A percentile compares a stretch with the other conserved stretches of the same genome.
Evolutionary conservation across 2,329 filamentous ascomycete species (phyloP).

Genomic region (Diaporthe sp.): DNA sequence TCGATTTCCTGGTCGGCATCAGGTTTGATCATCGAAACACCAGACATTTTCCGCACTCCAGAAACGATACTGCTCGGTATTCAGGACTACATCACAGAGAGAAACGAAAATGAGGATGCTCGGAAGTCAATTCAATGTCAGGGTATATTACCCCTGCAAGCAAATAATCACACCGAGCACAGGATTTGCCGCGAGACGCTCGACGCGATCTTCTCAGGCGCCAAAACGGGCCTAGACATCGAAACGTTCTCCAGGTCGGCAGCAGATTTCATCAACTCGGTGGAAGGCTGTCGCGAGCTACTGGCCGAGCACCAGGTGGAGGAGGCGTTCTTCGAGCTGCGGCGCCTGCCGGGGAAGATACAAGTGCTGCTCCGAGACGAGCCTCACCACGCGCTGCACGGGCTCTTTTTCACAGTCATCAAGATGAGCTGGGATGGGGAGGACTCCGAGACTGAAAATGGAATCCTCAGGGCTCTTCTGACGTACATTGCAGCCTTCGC

Average conservation of each 20-base stretch:
- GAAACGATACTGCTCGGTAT: background rate
- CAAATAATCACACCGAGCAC: background rate
- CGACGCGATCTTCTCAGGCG: background rate
- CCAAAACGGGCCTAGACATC: background rate
- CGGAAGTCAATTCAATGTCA: background rate
- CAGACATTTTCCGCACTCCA: background rate
- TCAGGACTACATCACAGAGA: constrained; percentile 1
- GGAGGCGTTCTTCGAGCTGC: constrained; percentile 13
- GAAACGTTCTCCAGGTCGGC: background rate
- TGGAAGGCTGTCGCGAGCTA: background rate
- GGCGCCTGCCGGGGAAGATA: constrained; percentile 2
- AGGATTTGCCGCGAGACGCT: background rate
- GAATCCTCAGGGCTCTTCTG: constrained; percentile 3
- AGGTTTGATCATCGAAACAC: background rate
- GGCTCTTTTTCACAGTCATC: constrained; percentile 5
- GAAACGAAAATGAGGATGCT: background rate
- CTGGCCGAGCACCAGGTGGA: background rate
- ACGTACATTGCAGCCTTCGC: constrained; percentile 7
- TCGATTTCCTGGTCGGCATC: background rate
- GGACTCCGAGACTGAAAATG: background rate
- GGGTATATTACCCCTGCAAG: background rate
- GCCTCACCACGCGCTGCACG: constrained; percentile 15
- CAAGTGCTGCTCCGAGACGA: background rate
- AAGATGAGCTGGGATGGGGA: constrained; percentile 28
- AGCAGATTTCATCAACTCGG: constrained; percentile 7